Evolutionary conservation across 805 yeast genomes (phyloP), one percentile per base, ranked within the genome.

Genomic region (Hanseniaspora mollemarum): DNA sequence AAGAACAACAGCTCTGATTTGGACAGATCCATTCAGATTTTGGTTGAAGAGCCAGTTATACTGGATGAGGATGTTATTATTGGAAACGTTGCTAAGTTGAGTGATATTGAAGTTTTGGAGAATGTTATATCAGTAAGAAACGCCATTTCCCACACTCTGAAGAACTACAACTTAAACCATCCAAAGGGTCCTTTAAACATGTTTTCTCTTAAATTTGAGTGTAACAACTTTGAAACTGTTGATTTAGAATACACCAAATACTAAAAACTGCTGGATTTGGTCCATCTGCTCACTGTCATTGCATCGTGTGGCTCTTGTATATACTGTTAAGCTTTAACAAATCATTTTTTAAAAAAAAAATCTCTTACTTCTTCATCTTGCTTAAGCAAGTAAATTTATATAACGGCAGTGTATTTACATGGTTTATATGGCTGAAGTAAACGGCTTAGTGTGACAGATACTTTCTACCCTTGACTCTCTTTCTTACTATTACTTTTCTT

Each of bases 391-490:
- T n/a, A 28, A 28, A 28, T 28, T 28, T 28, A 28, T 28, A 28
- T 28, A 28, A 28, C 8, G 12, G 8, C 31, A 38, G 38, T 44
- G 29, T 43, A 43, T 43, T 43, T 43, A 43, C 46, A 43, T 43
- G 46, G 33, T n/a, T n/a, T n/a, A n/a, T n/a, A n/a, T n/a, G n/a
- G n/a, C n/a, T n/a, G n/a, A n/a, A n/a, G n/a, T n/a, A n/a, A 21
- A 25, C 33, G 24, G 19, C 7, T 26, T 69, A 90, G 60, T 92
- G 90, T 40, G 94, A 72, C 60, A 92, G 68, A 62, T 78, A 87
- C 96, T 96, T 88, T 68, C 97, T 78, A 3, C 96, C 96, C 69
- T 92, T 92, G 21, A 77, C 82, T 60, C 70, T 80, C 67, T 97
- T 77, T 63, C 90, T 76, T 50, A 76, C 76, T 52, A 92, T 67